phyloP scores from a whole-genome alignment of 352 stramenopile species.

The Globisporangium mamillatum region DNA sequence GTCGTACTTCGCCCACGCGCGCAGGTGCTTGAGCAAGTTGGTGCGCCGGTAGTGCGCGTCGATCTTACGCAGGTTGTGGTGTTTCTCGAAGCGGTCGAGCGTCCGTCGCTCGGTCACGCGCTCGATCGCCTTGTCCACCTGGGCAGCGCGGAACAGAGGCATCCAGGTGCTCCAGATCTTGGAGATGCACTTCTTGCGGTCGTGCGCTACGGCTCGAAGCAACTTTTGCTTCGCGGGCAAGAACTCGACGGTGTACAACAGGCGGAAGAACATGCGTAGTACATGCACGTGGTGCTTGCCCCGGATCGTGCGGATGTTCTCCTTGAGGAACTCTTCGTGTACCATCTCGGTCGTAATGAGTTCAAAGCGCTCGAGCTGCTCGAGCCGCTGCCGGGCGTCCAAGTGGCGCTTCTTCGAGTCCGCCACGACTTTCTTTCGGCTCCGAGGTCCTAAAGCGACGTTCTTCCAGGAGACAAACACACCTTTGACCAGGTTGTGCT shows the following conservation, averaged over 20 bases:
- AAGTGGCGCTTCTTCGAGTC: slow-evolving; percentile 44
- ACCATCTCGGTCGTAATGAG: slow-evolving; percentile 76
- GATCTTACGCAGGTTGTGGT: slow-evolving; percentile 68
- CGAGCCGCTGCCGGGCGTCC: slow-evolving; percentile 50
- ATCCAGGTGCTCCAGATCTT: slow-evolving; percentile 40
- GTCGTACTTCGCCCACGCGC: slow-evolving; percentile 46
- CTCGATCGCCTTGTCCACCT: slow-evolving; percentile 60
- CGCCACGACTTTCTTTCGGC: slow-evolving; percentile 44
- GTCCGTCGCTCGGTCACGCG: slow-evolving; percentile 47
- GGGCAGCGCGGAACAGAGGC: slow-evolving; percentile 37
- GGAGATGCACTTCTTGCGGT: slow-evolving; percentile 32
- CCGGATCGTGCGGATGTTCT: slow-evolving; percentile 64
- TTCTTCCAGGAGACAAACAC: slow-evolving; percentile 57
- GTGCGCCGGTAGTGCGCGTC: slow-evolving; percentile 59
- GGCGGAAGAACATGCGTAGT: slow-evolving; percentile 49
- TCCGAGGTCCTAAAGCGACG: slow-evolving; percentile 51
- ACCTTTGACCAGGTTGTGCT: slow-evolving; percentile 28
- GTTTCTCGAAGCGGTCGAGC: slow-evolving; percentile 64
- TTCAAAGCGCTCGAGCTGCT: slow-evolving; percentile 57
- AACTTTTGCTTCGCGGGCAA: slow-evolving; percentile 43
- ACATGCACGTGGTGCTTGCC: slow-evolving; percentile 27
- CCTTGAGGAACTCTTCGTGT: slow-evolving; percentile 75
- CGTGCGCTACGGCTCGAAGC: slow-evolving; percentile 30
- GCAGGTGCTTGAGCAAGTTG: slow-evolving; percentile 49
- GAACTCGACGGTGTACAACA: slow-evolving; percentile 40